Evolutionary conservation across 345 rosid species (phyloP), one percentile per base, ranked within the genome.

Genomic region (Camelina hispida): DNA sequence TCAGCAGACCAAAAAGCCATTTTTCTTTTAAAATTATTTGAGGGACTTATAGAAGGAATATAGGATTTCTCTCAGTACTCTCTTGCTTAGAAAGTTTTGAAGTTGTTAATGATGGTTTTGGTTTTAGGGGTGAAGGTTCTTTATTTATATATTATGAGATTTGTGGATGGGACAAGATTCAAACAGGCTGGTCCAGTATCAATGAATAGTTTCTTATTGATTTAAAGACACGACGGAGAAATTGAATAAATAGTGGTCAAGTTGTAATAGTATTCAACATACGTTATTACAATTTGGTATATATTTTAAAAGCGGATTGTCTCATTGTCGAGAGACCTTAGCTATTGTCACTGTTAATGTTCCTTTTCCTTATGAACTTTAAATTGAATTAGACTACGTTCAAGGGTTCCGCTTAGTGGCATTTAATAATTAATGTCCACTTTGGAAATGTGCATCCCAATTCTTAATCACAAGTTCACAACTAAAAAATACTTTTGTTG

Each of bases 1-100:
- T 90, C 96, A 50, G 93, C 96, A 71, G 96, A 90, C 96, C 96
- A 90, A 79, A 74, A 81, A 74, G 87, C 87, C 93, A 88, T 87
- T 37, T 53, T 71, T 47, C 2, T 66, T 40, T 50, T 44, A 7
- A 15, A 30, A 17, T 15, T 22, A 1, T 51, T 58, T 57, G 48
- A 71, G 22, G 56, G 2, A 22, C 13, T 35, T 23, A 63, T 16
- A 63, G n/a, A 64, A 71, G 30, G 48, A 47, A 70, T 64, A 35
- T 42, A 10, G 12, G 18, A 15, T 17, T 71, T 65, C 53, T 77
- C 62, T 71, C 9, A 23, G 12, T 8, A 34, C 37, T 68, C 61
- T 69, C 65, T 77, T 57, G 56, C 30, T 71, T 65, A 40, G 14
- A 40, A 30, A 66, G 56, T 25, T 51, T 28, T 72, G n/a, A 17